Evolutionary conservation across 345 rosid genomes (phyloP).

Genomic region (Lagerstroemia speciosa): DNA sequence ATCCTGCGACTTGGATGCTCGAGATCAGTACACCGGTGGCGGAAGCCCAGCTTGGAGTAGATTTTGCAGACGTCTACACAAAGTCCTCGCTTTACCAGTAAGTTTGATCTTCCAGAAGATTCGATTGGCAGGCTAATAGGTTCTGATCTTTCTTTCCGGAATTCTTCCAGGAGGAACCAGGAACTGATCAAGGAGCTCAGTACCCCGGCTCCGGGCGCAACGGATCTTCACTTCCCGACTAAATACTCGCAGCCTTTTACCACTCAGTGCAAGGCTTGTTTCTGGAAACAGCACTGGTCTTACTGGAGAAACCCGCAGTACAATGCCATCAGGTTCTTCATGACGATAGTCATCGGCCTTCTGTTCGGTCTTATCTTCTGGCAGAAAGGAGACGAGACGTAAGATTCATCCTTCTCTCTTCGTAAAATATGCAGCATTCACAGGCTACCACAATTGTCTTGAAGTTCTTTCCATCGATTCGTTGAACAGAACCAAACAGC

Average conservation of each 20-base stretch:
- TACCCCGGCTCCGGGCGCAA: slow-evolving; percentile 47
- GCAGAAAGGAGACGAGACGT: slow-evolving; percentile 52
- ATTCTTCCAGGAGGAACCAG: slow-evolving; percentile 47
- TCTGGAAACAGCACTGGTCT: slow-evolving; percentile 74
- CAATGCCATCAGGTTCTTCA: slow-evolving; percentile 60
- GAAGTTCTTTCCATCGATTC: neutral
- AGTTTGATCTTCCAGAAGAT: slow-evolving; percentile 9
- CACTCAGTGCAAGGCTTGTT: slow-evolving; percentile 57
- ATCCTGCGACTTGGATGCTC: slow-evolving; percentile 98
- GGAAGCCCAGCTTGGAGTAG: slow-evolving; percentile 57
- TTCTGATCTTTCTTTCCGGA: neutral
- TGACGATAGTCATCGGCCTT: slow-evolving; percentile 42
- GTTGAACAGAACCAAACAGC: slow-evolving; percentile 34
- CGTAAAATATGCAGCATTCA: neutral
- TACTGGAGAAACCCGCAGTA: slow-evolving; percentile 77
- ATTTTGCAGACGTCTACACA: slow-evolving; percentile 58
- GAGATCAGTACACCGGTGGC: slow-evolving; percentile 54
- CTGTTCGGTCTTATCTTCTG: slow-evolving; percentile 72
- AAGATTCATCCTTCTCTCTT: slow-evolving; percentile 7
- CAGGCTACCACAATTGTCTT: neutral
- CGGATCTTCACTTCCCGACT: slow-evolving; percentile 54
- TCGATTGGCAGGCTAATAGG: neutral
- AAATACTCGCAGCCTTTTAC: slow-evolving; percentile 54
- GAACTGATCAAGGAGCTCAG: slow-evolving; percentile 54
- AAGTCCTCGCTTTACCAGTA: slow-evolving; percentile 65